Evolutionary conservation across 1,139 yeast genomes (phyloP), one percentile per base, ranked within the genome.

Genomic region (Lodderomyces beijingensis): DNA sequence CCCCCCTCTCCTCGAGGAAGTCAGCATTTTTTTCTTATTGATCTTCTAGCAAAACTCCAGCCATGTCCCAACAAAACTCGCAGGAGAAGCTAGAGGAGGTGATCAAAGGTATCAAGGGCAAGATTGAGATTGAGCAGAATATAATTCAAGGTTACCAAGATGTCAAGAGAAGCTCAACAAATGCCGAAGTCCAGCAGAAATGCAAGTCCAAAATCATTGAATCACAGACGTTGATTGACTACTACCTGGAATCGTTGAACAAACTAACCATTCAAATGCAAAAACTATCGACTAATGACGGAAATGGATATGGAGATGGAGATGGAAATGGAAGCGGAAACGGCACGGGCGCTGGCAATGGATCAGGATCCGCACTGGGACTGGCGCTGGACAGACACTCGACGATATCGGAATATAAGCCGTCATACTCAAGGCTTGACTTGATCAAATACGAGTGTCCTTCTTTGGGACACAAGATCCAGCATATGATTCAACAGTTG

Each of bases 391-490:
- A 37, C 20, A 28, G 39, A 18, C 31, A 29, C 25, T 38, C 39
- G 2, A 41, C 34, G 3, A 35, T 43, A 5, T 45, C 46, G 4
- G 42, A 35, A 13, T 41, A 49, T 10, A 54, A 60, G 30, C 79
- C 79, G 1, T 49, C 65, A 10, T 77, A 74, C 49, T 75, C 89
- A 0, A 67, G 86, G 23, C 63, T 89, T 47, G 98, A 91, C 55
- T 65, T 91, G 40, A 74, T 87, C 54, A 88, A 88, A 49, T 88
- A 87, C 53, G 96, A 91, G 49, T 86, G 96, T 46, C 96, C 96
- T 1, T 85, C 95, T 1, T 65, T 91, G 47, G 96, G 96, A n/a
- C 96, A 91, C 49, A 77, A 93, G 44, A 91, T 91, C 49, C 96
- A 87, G 57, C 81, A 85, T 49, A 89, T 91, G 97, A 70, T 91